Evolutionary conservation across 495 filamentous ascomycete genomes (phyloP).

Genomic region (Hypoxylon cercidicola): DNA sequence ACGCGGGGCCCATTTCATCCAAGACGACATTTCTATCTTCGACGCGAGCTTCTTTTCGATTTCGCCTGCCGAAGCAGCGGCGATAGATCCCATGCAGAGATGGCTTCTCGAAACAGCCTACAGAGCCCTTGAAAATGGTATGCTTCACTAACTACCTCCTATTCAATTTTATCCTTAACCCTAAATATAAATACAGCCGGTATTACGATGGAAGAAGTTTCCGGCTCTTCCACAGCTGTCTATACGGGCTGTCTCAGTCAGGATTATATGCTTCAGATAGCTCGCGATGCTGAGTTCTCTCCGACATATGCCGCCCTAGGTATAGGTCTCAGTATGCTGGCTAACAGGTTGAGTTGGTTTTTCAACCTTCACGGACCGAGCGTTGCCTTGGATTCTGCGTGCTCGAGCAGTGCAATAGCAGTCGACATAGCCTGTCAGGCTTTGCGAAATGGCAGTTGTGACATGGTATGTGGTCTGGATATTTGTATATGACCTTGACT

Average conservation of each 20-base stretch:
- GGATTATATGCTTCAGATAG: conserved; percentile 36
- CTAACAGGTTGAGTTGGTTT: conserved; percentile 65
- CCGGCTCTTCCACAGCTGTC: conserved; percentile 37
- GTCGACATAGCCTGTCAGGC: conserved; percentile 75
- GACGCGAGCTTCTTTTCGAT: conserved; percentile 65
- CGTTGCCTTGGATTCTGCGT: conserved; percentile 80
- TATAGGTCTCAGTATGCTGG: conserved; percentile 59
- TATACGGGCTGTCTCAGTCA: conserved; percentile 34
- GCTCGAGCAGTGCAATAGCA: conserved; percentile 68
- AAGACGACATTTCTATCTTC: conserved; percentile 56
- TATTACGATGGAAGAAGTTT: conserved; percentile 29
- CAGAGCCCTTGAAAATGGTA: conserved; percentile 61
- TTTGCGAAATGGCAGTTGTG: conserved; percentile 58
- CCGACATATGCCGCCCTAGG: conserved; percentile 51
- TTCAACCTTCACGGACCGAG: conserved; percentile 57
- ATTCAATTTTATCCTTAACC: conserved; percentile 3
- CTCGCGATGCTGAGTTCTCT: conserved; percentile 37
- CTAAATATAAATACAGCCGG: conserved; percentile 42
- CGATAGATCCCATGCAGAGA: conserved; percentile 52
- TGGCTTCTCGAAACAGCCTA: conserved; percentile 63
- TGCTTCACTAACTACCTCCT: conserved; percentile 16
- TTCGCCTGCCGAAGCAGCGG: conserved; percentile 57
- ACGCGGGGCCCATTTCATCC: conserved; percentile 43
- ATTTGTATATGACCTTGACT: not conserved
- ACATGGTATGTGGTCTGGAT: conserved; percentile 20